phyloP scores from a whole-genome alignment of 2,329 filamentous ascomycete species.

The Neofusicoccum parvum region DNA sequence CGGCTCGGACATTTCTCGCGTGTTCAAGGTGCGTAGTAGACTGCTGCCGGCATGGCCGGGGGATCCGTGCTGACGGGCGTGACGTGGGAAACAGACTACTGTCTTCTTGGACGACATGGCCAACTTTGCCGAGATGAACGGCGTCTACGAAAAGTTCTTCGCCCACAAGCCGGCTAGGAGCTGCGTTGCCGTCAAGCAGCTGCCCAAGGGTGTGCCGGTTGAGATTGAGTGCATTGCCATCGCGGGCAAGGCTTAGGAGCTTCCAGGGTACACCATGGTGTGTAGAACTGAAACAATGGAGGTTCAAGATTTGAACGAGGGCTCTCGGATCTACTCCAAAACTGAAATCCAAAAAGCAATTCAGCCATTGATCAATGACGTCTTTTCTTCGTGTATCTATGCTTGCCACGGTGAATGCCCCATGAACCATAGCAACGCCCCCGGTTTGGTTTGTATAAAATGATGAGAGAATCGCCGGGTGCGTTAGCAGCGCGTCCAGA shows the following conservation, averaged over 20 bases:
- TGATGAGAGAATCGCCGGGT: background rate
- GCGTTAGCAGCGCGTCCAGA: background rate
- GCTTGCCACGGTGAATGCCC: background rate
- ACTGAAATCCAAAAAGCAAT: slow-evolving; percentile 1
- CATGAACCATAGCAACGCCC: too few relatives aligned
- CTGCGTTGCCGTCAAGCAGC: slow-evolving; percentile 86
- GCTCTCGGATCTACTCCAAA: background rate
- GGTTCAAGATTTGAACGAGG: background rate
- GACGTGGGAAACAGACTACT: slow-evolving; percentile 39
- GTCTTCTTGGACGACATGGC: slow-evolving; percentile 93
- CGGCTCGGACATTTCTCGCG: slow-evolving; percentile 73
- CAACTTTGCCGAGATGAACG: slow-evolving; percentile 85
- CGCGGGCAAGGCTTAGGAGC: slow-evolving; percentile 27
- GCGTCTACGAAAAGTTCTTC: slow-evolving; percentile 81
- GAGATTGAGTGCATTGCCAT: slow-evolving; percentile 88
- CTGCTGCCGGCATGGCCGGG: background rate
- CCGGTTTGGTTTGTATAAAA: background rate
- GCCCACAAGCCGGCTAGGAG: slow-evolving; percentile 81
- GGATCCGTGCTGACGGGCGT: background rate
- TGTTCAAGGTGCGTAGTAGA: slow-evolving; percentile 71
- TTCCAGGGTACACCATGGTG: background rate
- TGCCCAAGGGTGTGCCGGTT: slow-evolving; percentile 82
- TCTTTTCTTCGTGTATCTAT: background rate
- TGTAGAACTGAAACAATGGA: background rate
- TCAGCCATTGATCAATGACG: background rate